These are phyloP conservation scores for Chlorophyllum brunneum DNA, from an alignment of 768 basidiomycete genomes.

Conservation along the genomic window DNA sequence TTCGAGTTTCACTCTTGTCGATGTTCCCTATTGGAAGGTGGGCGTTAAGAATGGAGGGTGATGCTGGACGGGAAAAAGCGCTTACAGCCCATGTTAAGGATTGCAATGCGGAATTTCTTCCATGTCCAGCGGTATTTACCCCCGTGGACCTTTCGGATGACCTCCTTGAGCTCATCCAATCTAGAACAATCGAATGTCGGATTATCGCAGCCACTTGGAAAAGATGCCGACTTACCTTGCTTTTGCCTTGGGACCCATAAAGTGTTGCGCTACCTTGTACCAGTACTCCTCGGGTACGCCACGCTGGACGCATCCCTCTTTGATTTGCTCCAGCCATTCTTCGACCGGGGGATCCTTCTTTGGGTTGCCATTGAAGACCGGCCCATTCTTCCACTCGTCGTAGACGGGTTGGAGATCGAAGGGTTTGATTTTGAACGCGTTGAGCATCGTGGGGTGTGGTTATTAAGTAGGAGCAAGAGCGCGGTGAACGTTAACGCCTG, in stretches of 20 bases:
- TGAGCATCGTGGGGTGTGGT: conserved; percentile 42
- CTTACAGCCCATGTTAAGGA: conserved; percentile 81
- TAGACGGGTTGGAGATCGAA: conserved; percentile 70
- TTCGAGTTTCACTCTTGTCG: conserved; percentile 53
- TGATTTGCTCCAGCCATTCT: conserved; percentile 71
- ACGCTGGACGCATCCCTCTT: conserved; percentile 63
- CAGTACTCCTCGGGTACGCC: conserved; percentile 78
- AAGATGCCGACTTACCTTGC: conserved; percentile 33
- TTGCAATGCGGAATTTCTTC: conserved; percentile 78
- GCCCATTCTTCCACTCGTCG: conserved; percentile 62
- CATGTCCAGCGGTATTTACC: conserved; percentile 80
- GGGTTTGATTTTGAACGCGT: conserved; percentile 77
- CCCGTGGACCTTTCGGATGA: conserved; percentile 70
- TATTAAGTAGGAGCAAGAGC: neutral
- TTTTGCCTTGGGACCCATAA: conserved; percentile 68
- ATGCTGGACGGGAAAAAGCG: conserved; percentile 16
- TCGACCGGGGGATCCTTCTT: conserved; percentile 69
- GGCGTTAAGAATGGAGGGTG: neutral
- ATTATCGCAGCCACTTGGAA: neutral
- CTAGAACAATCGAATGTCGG: conserved; percentile 23
- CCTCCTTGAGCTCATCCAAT: conserved; percentile 66
- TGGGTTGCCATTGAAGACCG: conserved; percentile 61
- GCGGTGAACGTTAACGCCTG: neutral
- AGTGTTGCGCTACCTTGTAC: conserved; percentile 79
- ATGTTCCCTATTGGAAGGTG: conserved; percentile 56